phyloP scores from a whole-genome alignment of 2,329 filamentous ascomycete genomes.

The Cladorrhinum sp. region DNA sequence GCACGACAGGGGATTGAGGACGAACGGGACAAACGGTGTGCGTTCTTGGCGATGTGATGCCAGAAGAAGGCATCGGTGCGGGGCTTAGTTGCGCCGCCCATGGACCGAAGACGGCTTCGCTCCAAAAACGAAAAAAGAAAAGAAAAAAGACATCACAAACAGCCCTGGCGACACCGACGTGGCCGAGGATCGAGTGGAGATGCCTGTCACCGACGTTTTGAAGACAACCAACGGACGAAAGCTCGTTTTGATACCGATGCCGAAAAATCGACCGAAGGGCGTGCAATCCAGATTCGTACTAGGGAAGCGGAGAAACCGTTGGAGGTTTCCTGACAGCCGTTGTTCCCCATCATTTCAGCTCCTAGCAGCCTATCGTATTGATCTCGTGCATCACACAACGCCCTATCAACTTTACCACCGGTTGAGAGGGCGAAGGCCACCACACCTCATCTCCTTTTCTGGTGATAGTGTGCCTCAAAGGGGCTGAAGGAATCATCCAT shows the following conservation, averaged over 20 bases:
- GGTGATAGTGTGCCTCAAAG: not conserved
- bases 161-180: not conserved
- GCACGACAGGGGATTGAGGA: conserved; percentile 1
- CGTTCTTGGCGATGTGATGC: not conserved
- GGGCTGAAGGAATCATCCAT: not conserved
- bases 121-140: not conserved
- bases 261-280: not conserved
- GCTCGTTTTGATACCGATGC: not conserved
- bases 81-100: not conserved
- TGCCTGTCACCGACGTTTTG: not conserved
- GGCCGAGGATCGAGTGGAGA: not conserved
- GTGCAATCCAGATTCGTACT: not conserved
- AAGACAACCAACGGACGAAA: not conserved
- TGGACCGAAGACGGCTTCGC: not conserved
- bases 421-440: not conserved
- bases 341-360: not conserved
- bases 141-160: not conserved
- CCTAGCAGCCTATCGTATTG: not conserved
- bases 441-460: not conserved
- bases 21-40: not conserved
- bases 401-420: not conserved
- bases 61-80: not conserved
- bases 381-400: not conserved
- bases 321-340: not conserved
- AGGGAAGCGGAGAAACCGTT: not conserved